phyloP scores from a whole-genome alignment of 1,284 basidiomycete genomes.

The Schizopora paradoxa region DNA sequence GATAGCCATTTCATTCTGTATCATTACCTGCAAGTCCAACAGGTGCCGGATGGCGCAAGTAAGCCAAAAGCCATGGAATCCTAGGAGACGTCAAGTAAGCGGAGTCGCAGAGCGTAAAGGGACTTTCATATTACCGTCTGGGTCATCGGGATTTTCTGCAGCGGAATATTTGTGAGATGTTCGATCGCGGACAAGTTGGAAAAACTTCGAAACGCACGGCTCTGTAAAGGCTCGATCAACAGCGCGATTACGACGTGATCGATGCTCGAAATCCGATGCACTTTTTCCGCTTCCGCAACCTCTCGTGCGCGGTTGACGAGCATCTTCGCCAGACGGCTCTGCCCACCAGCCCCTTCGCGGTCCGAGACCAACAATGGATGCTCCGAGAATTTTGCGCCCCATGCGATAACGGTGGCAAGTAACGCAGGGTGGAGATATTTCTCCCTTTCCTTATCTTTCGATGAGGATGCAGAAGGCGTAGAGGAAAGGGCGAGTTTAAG shows the following conservation, averaged over 20 bases:
- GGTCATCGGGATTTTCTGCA: conserved; percentile 62
- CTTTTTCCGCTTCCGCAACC: conserved; percentile 79
- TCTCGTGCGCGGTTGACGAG: conserved; percentile 77
- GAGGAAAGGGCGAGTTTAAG: conserved; percentile 37
- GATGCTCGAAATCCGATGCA: conserved; percentile 71
- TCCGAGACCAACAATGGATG: conserved; percentile 78
- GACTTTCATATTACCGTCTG: conserved; percentile 42
- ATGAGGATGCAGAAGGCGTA: conserved; percentile 24
- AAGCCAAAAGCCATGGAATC: conserved; percentile 79
- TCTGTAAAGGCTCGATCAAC: conserved; percentile 74
- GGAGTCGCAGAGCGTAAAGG: conserved; percentile 5
- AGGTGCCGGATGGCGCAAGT: conserved; percentile 70
- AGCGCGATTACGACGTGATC: conserved; percentile 78
- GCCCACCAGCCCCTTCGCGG: conserved; percentile 61
- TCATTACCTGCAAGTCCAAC: conserved; percentile 62
- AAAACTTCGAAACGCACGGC: conserved; percentile 51
- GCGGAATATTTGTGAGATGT: conserved; percentile 12
- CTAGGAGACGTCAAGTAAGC: conserved; percentile 31
- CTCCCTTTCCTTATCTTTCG: conserved; percentile 26
- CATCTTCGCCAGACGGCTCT: conserved; percentile 73
- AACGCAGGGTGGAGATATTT: conserved; percentile 62
- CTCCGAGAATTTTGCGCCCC: conserved; percentile 90
- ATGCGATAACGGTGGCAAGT: conserved; percentile 84
- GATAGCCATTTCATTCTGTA: neutral
- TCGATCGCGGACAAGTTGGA: neutral